phyloP scores from a whole-genome alignment of 2,329 filamentous ascomycete genomes.

The Arthroderma sp. region DNA sequence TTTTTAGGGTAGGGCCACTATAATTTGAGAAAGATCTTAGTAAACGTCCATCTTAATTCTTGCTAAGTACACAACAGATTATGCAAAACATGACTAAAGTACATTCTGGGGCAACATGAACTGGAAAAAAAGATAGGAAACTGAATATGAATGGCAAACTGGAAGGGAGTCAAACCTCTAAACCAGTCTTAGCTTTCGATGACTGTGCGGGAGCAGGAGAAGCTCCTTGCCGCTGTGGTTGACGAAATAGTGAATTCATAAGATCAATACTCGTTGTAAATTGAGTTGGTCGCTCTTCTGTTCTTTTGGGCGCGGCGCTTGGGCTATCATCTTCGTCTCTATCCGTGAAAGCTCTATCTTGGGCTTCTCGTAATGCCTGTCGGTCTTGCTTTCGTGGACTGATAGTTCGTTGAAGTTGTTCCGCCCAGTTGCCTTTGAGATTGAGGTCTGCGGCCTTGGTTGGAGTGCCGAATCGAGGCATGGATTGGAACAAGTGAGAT shows the following conservation, averaged over 20 bases:
- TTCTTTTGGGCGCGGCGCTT: slow-evolving; percentile 15
- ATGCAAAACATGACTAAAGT: slow-evolving; percentile 13
- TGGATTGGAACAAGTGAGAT: slow-evolving; percentile 12
- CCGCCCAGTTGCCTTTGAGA: slow-evolving; percentile 76
- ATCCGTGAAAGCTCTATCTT: slow-evolving; percentile 45
- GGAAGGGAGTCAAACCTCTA: slow-evolving; percentile 71
- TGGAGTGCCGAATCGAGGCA: slow-evolving; percentile 11
- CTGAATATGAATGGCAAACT: slow-evolving; percentile 23
- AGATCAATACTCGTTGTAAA: slow-evolving; percentile 86
- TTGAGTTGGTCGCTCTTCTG: slow-evolving; percentile 38
- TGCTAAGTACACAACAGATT: slow-evolving; percentile 18
- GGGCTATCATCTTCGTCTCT: slow-evolving; percentile 30
- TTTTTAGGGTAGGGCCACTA: slow-evolving; percentile 83
- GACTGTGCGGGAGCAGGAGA: slow-evolving; percentile 44
- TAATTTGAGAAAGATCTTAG: slow-evolving; percentile 27
- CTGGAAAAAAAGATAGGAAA: slow-evolving; percentile 22
- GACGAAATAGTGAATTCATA: slow-evolving; percentile 87
- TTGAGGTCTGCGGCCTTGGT: slow-evolving; percentile 25
- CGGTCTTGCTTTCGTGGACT: slow-evolving; percentile 89
- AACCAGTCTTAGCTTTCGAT: slow-evolving; percentile 54
- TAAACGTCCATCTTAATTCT: slow-evolving; percentile 30
- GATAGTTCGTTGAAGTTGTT: slow-evolving; percentile 85
- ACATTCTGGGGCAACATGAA: slow-evolving; percentile 14
- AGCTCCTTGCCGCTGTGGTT: slow-evolving; percentile 45
- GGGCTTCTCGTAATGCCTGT: slow-evolving; percentile 54